Evolutionary conservation across 2,329 filamentous ascomycete genomes (phyloP).

Genomic region (Fusarium dimerum): DNA sequence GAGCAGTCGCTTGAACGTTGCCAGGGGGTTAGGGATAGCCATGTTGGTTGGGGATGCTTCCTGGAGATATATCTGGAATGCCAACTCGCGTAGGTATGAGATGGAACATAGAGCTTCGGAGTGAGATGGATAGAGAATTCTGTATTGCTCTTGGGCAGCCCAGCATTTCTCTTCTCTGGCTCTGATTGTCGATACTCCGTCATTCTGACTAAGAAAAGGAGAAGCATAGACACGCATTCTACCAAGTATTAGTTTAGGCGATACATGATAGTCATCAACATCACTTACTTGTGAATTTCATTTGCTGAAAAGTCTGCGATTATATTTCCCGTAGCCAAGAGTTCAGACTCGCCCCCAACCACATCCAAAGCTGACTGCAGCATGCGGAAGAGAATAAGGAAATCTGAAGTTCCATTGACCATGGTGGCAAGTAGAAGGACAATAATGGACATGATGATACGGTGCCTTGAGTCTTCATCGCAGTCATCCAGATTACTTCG

Average conservation of each 20-base stretch:
- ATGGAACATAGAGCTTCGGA: constrained; percentile 6
- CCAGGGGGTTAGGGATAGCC: constrained; percentile 46
- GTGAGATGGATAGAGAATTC: constrained; percentile 9
- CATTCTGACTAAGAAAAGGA: constrained; percentile 20
- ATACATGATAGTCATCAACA: no score
- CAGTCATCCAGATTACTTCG: constrained; percentile 8
- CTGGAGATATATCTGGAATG: constrained; percentile 14
- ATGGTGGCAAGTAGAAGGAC: constrained; percentile 26
- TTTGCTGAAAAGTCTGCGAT: constrained; percentile 16
- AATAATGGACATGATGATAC: constrained; percentile 22
- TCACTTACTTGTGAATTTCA: constrained; percentile 24
- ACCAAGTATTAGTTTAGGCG: constrained; percentile 49
- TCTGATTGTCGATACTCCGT: constrained; percentile 16
- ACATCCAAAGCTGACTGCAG: constrained; percentile 23
- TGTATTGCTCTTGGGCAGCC: constrained; percentile 57
- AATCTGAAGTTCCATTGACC: constrained; percentile 27
- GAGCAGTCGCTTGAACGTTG: constrained; percentile 21
- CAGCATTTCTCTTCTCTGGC: constrained; percentile 12
- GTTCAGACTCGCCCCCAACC: constrained; percentile 17
- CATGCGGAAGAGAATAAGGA: constrained; percentile 28
- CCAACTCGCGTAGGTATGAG: constrained; percentile 11
- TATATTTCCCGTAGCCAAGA: constrained; percentile 8
- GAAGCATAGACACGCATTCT: constrained; percentile 27
- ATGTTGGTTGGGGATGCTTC: constrained; percentile 4
- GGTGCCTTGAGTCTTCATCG: constrained; percentile 11